Evolutionary conservation across 352 stramenopile species (phyloP), one percentile per base, ranked within the genome.

Genomic region (Globisporangium nagaii): DNA sequence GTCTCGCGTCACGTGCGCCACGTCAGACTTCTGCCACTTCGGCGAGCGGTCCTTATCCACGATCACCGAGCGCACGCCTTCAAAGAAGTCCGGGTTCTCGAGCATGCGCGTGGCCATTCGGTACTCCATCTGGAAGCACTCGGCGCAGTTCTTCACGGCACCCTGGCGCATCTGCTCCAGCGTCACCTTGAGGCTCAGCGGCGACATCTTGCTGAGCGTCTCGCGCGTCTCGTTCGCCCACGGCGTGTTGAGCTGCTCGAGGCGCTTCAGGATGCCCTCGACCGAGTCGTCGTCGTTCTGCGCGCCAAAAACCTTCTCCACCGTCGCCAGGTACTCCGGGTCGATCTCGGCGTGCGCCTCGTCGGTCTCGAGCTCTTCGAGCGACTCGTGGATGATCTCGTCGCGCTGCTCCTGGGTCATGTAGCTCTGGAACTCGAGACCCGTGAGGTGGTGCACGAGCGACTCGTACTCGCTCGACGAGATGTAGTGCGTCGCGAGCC

Each of bases 401-500:
- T 86, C 69, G 59, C 84, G 73, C 58, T 96, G 70, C 40, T 89
- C 77, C 35, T 92, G 77, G 8, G 93, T 65, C 62, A 96, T 75
- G 36, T 79, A 20, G 47, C 79, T 28, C 54, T 51, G 68, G 52
- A 93, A 90, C 47, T 90, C 78, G 24, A 92, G 75, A 5, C 82
- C 79, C 31, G 89, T 79, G 7, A 98, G 62, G 42, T 93, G 88
- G 63, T 89, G 63, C 53, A 96, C 78, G 30, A 98, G 71, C 41
- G 91, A 83, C 25, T 90, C 73, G 59, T 98, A 84, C 43, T 93
- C 69, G 35, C 75, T 75, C 17, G 86, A 92, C n/a, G 79, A 68
- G 30, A 99, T 62, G 69, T 97, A 98, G 74, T 99, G 97, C 9
- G 97, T 99, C 25, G 97, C 96, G 17, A 99, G 84, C 25, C 96